Percentiles rank a stretch among this genome's conserved stretches.
phyloP scores from a whole-genome alignment of 257 asterid species.

The Solanum clarkiae region DNA sequence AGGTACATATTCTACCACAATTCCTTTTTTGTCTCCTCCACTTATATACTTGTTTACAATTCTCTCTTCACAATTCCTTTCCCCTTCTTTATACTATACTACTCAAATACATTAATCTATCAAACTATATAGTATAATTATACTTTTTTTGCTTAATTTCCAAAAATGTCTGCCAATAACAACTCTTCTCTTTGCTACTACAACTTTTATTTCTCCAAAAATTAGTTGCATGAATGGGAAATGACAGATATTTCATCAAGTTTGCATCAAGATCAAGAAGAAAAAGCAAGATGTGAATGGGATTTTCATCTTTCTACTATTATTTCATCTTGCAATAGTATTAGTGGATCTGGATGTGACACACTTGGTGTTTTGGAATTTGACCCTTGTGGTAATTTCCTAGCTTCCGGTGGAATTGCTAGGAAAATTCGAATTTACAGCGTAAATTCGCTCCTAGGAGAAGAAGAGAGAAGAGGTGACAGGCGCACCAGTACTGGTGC shows the following conservation, averaged over 20 bases:
- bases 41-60: not conserved
- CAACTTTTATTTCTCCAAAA: not conserved
- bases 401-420: conserved; percentile 89
- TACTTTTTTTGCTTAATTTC: not conserved
- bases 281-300: conserved; percentile 52
- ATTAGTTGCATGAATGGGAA: not conserved
- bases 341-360: conserved; percentile 30
- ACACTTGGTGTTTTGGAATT: conserved; percentile 69
- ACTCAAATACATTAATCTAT: not conserved
- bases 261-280: conserved; percentile 1
- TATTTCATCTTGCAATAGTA: conserved; percentile 15
- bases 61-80: not conserved
- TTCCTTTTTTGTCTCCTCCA: not conserved
- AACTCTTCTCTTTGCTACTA: not conserved
- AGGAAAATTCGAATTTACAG: conserved; percentile 57
- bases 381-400: conserved; percentile 33
- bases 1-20: not conserved
- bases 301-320: conserved; percentile 59
- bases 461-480: too few species aligned
- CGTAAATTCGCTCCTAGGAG: conserved; percentile 9
- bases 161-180: not conserved
- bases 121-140: not conserved
- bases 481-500: not conserved
- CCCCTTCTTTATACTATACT: not conserved
- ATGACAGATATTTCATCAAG: not conserved